A percentile compares a stretch with the other conserved stretches of the same genome.
These are phyloP conservation scores for Phytophthora agathidicida DNA, from an alignment of 352 stramenopile genomes.

Conservation along the genomic window DNA sequence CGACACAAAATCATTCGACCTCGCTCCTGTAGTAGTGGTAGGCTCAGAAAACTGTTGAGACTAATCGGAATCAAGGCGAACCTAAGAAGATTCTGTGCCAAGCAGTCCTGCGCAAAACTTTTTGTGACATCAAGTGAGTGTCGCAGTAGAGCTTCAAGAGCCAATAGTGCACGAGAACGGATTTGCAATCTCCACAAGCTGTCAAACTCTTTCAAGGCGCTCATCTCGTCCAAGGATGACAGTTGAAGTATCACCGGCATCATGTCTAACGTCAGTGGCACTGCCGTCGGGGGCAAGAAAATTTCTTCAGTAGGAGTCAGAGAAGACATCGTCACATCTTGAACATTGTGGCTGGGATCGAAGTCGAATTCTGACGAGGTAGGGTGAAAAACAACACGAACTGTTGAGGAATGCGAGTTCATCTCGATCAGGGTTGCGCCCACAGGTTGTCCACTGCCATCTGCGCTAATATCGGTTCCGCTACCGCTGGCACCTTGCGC, in stretches of 20 bases:
- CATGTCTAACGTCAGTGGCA: slow-evolving; percentile 69
- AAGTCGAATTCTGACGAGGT: slow-evolving; percentile 62
- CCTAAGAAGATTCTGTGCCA: slow-evolving; percentile 59
- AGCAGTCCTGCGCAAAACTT: slow-evolving; percentile 38
- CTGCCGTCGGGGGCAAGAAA: slow-evolving; percentile 51
- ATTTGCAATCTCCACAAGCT: slow-evolving; percentile 87
- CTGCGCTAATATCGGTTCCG: slow-evolving; percentile 33
- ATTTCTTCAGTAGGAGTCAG: slow-evolving; percentile 85
- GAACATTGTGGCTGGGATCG: slow-evolving; percentile 82
- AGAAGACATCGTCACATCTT: slow-evolving; percentile 74
- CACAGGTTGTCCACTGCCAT: slow-evolving; percentile 46
- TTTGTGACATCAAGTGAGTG: slow-evolving; percentile 53
- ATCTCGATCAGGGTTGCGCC: slow-evolving; percentile 82
- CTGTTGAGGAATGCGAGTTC: slow-evolving; percentile 60
- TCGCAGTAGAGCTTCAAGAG: slow-evolving; percentile 78
- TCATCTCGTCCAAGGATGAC: slow-evolving; percentile 73
- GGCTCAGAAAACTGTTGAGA: slow-evolving; percentile 75
- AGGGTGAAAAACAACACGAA: slow-evolving; percentile 81
- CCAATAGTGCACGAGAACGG: slow-evolving; percentile 79
- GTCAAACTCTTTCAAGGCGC: slow-evolving; percentile 69
- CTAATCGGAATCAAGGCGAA: slow-evolving; percentile 70
- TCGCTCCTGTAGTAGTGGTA: slow-evolving; percentile 80
- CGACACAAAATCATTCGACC: slow-evolving; percentile 86
- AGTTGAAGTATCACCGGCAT: slow-evolving; percentile 88
- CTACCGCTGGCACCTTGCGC: slow-evolving; percentile 41